phyloP scores from a whole-genome alignment of 2,329 filamentous ascomycete species.

The Epichloe scottii region DNA sequence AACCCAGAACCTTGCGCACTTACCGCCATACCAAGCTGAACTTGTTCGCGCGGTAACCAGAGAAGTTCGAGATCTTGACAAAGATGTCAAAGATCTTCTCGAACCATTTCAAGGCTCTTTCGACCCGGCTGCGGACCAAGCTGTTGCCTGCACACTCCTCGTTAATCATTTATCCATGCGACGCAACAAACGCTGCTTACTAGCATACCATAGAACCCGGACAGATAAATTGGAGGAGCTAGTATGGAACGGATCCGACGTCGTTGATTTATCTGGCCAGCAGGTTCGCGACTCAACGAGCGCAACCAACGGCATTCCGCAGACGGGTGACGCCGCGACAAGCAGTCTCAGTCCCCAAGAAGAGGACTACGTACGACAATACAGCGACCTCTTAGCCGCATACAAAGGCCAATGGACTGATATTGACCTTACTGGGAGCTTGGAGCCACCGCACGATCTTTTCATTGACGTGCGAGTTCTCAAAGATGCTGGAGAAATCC shows the following conservation, averaged over 20 bases:
- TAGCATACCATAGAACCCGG: slow-evolving; percentile 85
- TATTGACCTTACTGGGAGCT: slow-evolving; percentile 83
- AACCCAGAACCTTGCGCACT: slow-evolving; percentile 70
- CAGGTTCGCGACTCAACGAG: slow-evolving; percentile 32
- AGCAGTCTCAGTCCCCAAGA: slow-evolving; percentile 89
- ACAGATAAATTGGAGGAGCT: slow-evolving; percentile 87
- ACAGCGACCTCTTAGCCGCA: slow-evolving; percentile 81
- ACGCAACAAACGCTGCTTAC: slow-evolving; percentile 85
- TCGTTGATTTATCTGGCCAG: slow-evolving; percentile 56
- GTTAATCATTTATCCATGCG: slow-evolving; percentile 94
- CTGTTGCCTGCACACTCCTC: slow-evolving; percentile 74
- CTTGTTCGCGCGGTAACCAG: slow-evolving; percentile 76
- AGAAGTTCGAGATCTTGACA: slow-evolving; percentile 87
- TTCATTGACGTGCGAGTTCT: slow-evolving; percentile 95
- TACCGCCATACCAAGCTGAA: slow-evolving; percentile 88
- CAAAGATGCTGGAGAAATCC: slow-evolving; percentile 95
- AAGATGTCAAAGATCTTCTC: slow-evolving; percentile 67
- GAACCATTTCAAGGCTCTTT: slow-evolving; percentile 77
- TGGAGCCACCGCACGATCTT: slow-evolving; percentile 87
- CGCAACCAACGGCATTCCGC: slow-evolving; percentile 18
- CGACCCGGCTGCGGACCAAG: slow-evolving; percentile 70
- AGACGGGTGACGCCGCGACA: slow-evolving; percentile 37
- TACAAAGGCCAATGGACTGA: slow-evolving; percentile 99
- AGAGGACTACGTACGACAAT: slow-evolving; percentile 88
- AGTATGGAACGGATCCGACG: slow-evolving; percentile 81